A percentile compares a stretch with the other conserved stretches of the same genome.
These are phyloP conservation scores for Rhizopogon rudus DNA, from an alignment of 768 basidiomycete genomes.

Conservation along the genomic window DNA sequence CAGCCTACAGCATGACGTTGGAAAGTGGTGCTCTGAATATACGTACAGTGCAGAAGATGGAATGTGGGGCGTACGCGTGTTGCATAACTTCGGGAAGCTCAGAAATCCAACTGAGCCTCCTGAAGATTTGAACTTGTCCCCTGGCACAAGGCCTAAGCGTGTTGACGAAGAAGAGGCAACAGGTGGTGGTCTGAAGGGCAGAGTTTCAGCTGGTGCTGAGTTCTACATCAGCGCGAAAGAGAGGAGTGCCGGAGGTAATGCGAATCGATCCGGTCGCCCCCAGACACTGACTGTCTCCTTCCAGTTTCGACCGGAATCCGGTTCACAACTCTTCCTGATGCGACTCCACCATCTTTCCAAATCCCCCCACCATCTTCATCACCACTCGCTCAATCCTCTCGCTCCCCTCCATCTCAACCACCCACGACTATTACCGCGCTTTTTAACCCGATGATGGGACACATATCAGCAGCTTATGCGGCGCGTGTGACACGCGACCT, in stretches of 20 bases:
- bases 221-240: conserved; percentile 92
- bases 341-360: conserved; percentile 62
- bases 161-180: conserved; percentile 94
- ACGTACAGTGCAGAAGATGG: conserved; percentile 92
- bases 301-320: conserved; percentile 89
- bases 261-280: not conserved
- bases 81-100: conserved; percentile 88
- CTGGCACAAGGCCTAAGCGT: conserved; percentile 51
- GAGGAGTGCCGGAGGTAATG: conserved; percentile 84
- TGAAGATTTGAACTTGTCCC: conserved; percentile 24
- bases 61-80: conserved; percentile 84
- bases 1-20: conserved; percentile 90
- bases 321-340: conserved; percentile 89
- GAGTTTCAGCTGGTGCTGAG: conserved; percentile 90
- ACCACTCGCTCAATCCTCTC: conserved; percentile 27
- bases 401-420: conserved; percentile 52
- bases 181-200: conserved; percentile 85
- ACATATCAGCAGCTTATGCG: conserved; percentile 87
- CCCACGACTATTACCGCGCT: conserved; percentile 93
- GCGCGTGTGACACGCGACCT: conserved; percentile 84
- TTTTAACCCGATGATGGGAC: conserved; percentile 95
- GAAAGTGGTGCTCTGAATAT: conserved; percentile 91
- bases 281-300: conserved; percentile 3
- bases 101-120: conserved; percentile 34
- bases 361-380: conserved; percentile 34